Percentiles rank a stretch among this genome's conserved stretches.
Evolutionary conservation across 1,284 basidiomycete genomes (phyloP).

Genomic region (Vanrija humicola): DNA sequence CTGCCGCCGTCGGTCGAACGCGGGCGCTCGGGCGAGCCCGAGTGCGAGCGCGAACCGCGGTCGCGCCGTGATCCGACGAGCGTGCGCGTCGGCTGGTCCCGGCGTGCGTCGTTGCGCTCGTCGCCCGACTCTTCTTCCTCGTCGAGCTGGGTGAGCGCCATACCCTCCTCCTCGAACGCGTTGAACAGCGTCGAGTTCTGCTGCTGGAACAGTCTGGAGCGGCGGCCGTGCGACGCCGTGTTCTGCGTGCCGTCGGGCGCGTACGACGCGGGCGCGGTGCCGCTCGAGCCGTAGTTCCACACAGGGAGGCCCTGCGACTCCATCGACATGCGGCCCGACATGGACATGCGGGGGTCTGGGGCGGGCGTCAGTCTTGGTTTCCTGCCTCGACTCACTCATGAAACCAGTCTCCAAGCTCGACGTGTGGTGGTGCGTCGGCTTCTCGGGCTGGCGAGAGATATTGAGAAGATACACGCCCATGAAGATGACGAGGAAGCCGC

Average conservation of each 20-base stretch:
- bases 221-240: conserved; percentile 50
- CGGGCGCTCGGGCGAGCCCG: conserved; percentile 10
- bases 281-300: conserved; percentile 39
- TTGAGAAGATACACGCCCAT: conserved; percentile 89
- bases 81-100: conserved; percentile 1
- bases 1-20: conserved; percentile 28
- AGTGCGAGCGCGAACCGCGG: conserved; percentile 9
- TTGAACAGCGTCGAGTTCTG: conserved; percentile 53
- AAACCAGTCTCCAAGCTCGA: conserved; percentile 64
- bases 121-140: conserved; percentile 47
- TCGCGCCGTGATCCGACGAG: conserved; percentile 16
- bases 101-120: conserved; percentile 2
- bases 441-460: conserved; percentile 66
- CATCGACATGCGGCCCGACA: conserved; percentile 46
- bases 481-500: conserved; percentile 85
- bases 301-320: conserved; percentile 41
- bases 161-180: conserved; percentile 46
- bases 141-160: conserved; percentile 44
- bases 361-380: conserved; percentile 7
- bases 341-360: conserved; percentile 49
- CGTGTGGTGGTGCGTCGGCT: conserved; percentile 48
- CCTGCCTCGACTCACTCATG: conserved; percentile 57
- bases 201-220: conserved; percentile 59
- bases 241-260: conserved; percentile 44
- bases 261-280: conserved; percentile 32